Conservation (phyloP, 495 filamentous ascomycete species). For the Penicillium lagena region DNA sequence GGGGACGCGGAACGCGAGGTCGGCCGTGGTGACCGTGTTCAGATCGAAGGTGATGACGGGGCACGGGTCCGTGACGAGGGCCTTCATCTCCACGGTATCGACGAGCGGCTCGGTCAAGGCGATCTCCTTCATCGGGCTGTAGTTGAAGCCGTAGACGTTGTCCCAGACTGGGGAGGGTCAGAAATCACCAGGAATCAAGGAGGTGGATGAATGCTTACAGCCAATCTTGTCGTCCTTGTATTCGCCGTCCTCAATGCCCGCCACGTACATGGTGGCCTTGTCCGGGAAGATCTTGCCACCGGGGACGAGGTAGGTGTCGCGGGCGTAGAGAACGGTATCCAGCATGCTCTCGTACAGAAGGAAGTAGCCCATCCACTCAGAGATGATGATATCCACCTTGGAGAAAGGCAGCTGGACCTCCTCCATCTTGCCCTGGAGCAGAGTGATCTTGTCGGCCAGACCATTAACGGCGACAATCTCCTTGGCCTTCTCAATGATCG, state of each 20-base stretch:
- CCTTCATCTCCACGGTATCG: constrained; percentile 72
- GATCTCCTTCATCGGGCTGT: constrained; percentile 77
- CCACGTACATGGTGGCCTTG: constrained; percentile 84
- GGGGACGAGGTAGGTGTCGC: constrained; percentile 80
- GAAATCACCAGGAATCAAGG: not conserved
- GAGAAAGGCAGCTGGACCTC: constrained; percentile 81
- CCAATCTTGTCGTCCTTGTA: constrained; percentile 86
- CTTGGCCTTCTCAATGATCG: constrained; percentile 89
- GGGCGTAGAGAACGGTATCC: constrained; percentile 88
- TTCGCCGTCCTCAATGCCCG: constrained; percentile 78
- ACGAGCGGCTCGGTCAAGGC: constrained; percentile 82
- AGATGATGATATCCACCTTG: constrained; percentile 97
- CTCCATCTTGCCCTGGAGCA: constrained; percentile 94
- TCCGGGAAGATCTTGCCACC: constrained; percentile 88
- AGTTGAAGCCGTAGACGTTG: constrained; percentile 97
- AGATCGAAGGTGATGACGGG: constrained; percentile 74
- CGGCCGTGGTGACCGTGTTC: constrained; percentile 64
- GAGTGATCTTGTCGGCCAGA: constrained; percentile 77
- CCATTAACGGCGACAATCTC: constrained; percentile 87
- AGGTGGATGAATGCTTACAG: constrained; percentile 44
- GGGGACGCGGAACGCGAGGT: constrained; percentile 68
- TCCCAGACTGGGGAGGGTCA: constrained; percentile 68
- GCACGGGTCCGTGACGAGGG: constrained; percentile 72
- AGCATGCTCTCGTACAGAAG: constrained; percentile 98
- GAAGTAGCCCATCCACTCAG: constrained; percentile 99